Evolutionary conservation across 2,329 filamentous ascomycete species (phyloP), one percentile per base, ranked within the genome.

Genomic region (Microcyclospora tardicrescens): DNA sequence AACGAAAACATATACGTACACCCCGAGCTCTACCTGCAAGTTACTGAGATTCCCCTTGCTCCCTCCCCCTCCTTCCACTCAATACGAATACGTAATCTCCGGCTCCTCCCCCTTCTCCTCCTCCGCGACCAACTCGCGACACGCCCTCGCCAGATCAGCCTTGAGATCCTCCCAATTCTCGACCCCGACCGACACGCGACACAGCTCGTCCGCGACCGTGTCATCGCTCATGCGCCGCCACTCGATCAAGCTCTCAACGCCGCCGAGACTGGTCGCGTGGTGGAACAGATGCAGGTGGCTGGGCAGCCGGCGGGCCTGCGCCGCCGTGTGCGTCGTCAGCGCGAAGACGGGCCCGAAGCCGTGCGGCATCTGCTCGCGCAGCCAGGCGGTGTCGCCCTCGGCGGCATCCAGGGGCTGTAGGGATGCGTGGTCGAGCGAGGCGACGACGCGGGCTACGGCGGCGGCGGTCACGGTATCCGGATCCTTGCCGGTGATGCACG

Each of bases 221-320:
- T 62, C 53, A 66, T 98, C 91, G 42, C 78, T 80, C 84, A 98
- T 91, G 35, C 81, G 75, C 42, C 91, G 72, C 91, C 91, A 98
- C 71, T 98, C 91, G 51, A 98, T 87, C 66, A 96, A 63, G 55
- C 84, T 91, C 72, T 96, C 91, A 9, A 96, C 85, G 4, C 91
- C 89, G 2, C 91, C 91, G 19, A 96, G 63, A 59, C 84, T 93
- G 2, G 91, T 98, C 5, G 91, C 91, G 61, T 98, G 91, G 52
- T 94, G 84, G 66, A 96, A 96, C 33, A 94, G 71, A 2, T 68
- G 58, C 57, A 96, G 63, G 60, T 83, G 82, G 54, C 79, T 82
- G 3, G 91, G 91, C 46, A 98, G 62, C 24, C 66, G 61, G 47
- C 70, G 73, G 3, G 91, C 87, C 37, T 72, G 56, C 1, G 67